Conservation (phyloP, 345 rosid genomes). For the Linum trigynum region DNA sequence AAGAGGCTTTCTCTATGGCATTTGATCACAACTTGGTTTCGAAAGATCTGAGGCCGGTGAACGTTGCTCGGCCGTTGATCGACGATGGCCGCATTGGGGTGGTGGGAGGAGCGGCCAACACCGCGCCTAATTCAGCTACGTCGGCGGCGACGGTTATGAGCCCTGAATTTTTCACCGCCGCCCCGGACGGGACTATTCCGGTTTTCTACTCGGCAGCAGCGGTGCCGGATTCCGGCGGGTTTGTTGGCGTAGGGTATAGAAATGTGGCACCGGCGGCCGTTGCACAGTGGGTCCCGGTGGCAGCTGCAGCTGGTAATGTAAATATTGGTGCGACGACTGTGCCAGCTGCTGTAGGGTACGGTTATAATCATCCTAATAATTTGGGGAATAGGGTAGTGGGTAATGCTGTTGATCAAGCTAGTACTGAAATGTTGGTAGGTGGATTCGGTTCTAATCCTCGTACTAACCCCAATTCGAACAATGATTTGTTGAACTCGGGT, state of each 20-base stretch:
- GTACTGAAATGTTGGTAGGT: conserved; percentile 21
- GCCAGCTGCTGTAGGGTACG: conserved; percentile 22
- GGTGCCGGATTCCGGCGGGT: conserved; percentile 31
- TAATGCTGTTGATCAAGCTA: conserved; percentile 40
- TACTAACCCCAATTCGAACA: conserved; percentile 21
- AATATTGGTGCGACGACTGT: conserved; percentile 26
- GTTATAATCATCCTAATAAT: conserved; percentile 21
- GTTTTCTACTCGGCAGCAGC: conserved; percentile 35
- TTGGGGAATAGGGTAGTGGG: conserved; percentile 33
- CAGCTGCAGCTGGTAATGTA: conserved; percentile 25
- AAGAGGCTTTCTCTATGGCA: conserved; percentile 29
- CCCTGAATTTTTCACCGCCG: conserved; percentile 24
- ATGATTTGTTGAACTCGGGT: conserved; percentile 17
- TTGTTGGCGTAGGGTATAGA: conserved; percentile 37
- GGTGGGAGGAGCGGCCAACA: neutral
- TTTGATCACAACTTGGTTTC: conserved; percentile 48
- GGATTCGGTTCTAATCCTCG: conserved; percentile 24
- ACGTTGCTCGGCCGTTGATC: conserved; percentile 24
- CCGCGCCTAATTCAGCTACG: conserved; percentile 6
- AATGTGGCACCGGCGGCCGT: conserved; percentile 20
- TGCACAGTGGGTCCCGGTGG: conserved; percentile 30
- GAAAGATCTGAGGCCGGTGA: conserved; percentile 38
- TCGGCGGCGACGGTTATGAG: conserved; percentile 14
- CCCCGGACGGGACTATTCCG: conserved; percentile 28
- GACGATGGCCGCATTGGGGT: conserved; percentile 49